Conservation (phyloP, 495 filamentous ascomycete genomes). For the Aspergillus egyptiacus region DNA sequence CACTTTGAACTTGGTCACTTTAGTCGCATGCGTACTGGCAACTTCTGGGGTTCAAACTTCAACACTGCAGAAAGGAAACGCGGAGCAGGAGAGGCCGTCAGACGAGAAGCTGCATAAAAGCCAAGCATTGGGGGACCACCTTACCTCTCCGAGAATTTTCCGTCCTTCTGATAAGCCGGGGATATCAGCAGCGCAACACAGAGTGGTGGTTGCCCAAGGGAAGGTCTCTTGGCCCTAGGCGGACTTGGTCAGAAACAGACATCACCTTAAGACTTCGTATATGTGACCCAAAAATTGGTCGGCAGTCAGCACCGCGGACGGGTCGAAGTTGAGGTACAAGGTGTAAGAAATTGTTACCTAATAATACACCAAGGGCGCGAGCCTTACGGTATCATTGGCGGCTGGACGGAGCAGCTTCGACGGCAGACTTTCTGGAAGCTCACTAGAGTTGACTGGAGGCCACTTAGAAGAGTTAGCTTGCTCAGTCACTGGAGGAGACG, state of each 20-base stretch:
- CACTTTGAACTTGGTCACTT: no score
- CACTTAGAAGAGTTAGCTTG: background rate
- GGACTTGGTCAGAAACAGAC: background rate
- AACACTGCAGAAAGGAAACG: slow-evolving; percentile 5
- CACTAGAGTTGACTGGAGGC: slow-evolving; percentile 11
- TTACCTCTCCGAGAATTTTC: slow-evolving; percentile 1
- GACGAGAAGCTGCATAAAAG: slow-evolving; percentile 4
- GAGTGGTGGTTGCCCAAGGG: background rate
- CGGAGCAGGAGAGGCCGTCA: background rate
- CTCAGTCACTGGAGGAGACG: no score
- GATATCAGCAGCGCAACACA: background rate
- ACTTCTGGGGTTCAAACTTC: background rate
- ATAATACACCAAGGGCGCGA: slow-evolving; percentile 9
- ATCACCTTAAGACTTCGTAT: no score
- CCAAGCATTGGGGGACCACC: slow-evolving; percentile 4
- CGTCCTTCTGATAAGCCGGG: slow-evolving; percentile 8
- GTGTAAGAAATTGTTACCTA: slow-evolving; percentile 10
- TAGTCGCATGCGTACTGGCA: background rate
- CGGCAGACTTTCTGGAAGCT: slow-evolving; percentile 11
- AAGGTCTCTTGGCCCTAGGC: background rate
- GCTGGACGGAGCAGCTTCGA: background rate
- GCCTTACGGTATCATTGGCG: background rate
- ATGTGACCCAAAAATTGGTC: background rate
- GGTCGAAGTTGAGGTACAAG: background rate
- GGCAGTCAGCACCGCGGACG: background rate